Base-by-base conservation (phyloP, 257 asterid genomes). In the Solanum bulbocastanum region DNA sequence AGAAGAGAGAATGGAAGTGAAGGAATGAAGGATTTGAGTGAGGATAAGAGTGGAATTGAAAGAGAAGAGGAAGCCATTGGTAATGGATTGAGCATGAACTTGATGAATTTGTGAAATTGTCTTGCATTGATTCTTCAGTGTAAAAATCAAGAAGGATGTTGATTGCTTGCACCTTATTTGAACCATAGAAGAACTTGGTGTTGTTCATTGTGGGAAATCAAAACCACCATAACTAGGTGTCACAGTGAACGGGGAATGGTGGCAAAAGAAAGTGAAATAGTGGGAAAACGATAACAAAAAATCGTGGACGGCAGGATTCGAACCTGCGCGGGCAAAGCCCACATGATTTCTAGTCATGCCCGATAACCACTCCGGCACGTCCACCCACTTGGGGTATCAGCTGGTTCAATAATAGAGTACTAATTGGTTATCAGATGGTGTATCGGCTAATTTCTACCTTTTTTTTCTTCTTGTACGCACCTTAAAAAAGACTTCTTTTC, bases 241-340 rank as follows among this genome's bases (percentile, higher is more conserved):
- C 23, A 44, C 35, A 4, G n/a, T 18, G 27, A 30, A 75, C 0
- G 8, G 23, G 23, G 11, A 75, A 23, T 75, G 56, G 22, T 10
- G n/a, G 27, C 16, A 4, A 11, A 22, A 22, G 58, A 46, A 46
- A 8, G 66, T 58, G 66, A 58, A 58, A 58, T 58, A 27, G 8
- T n/a, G 49, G 16, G 6, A 10, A 74, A 36, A 8, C 1, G 27
- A 15, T 11, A 39, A 25, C 33, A 11, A 65, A 56, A 40, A 3
- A 0, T 0, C 98, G 99, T 96, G 98, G 95, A 92, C 98, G 98
- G 98, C 98, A 94, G 99, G 98, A 95, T 95, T 94, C 98, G 98
- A 96, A 96, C 98, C 98, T 94, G 98, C 98, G 99, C 99, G 98
- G 98, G 98, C 98, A 95, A 3, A 97, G 98, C 98, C 98, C 99